Percentiles rank a stretch among this genome's conserved stretches.
Conservation (phyloP, 805 yeast species). For the Wickerhamomyces queroliae region DNA sequence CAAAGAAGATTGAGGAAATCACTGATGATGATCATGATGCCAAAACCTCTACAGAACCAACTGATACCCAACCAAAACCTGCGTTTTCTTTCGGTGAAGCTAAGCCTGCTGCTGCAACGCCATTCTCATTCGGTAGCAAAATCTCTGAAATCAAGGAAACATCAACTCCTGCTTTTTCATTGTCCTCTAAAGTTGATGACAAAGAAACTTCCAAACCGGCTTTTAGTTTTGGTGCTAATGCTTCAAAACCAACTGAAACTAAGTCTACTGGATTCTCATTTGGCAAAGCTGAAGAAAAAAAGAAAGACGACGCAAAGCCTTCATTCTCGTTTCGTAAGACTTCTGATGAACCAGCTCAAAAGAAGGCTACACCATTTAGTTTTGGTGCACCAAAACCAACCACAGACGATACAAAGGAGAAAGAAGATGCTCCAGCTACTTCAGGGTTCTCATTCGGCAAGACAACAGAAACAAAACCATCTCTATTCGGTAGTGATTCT, state of each 20-base stretch:
- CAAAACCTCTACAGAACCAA: background rate
- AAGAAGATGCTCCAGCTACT: background rate
- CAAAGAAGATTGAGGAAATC: slow-evolving; percentile 2
- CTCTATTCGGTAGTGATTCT: slow-evolving; percentile 5
- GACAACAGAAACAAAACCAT: slow-evolving; percentile 7
- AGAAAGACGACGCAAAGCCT: slow-evolving; percentile 11
- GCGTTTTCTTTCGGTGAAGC: background rate
- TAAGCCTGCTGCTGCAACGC: background rate
- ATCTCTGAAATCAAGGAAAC: background rate
- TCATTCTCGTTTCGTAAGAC: slow-evolving; percentile 11
- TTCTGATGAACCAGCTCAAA: background rate
- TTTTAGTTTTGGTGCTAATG: slow-evolving; percentile 5
- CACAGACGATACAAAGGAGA: no score
- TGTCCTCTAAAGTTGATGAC: background rate
- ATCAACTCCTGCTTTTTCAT: background rate
- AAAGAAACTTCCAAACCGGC: slow-evolving; percentile 1
- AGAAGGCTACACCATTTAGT: slow-evolving; percentile 1
- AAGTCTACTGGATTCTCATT: slow-evolving; percentile 3
- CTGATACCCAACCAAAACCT: background rate
- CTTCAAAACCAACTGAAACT: background rate
- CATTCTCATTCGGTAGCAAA: slow-evolving; percentile 1
- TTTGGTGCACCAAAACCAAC: slow-evolving; percentile 1
- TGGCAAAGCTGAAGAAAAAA: slow-evolving; percentile 1
- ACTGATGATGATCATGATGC: background rate
- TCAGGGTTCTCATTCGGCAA: slow-evolving; percentile 9